A percentile compares a stretch with the other conserved stretches of the same genome.
phyloP scores from a whole-genome alignment of 805 yeast genomes.

The Schizosaccharomyces octosporus region DNA sequence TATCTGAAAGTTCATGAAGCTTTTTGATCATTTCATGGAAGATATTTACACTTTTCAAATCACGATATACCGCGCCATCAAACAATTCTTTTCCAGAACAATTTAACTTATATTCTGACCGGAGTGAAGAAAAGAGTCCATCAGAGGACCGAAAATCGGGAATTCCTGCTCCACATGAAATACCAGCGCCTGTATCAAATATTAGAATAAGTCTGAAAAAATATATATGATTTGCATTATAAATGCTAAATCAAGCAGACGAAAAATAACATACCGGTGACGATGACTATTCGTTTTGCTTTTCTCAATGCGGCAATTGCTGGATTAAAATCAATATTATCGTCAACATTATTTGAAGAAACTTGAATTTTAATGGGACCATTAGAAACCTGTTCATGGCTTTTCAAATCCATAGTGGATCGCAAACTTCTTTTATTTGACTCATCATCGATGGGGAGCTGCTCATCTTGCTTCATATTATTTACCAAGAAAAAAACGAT shows the following conservation, averaged over 20 bases:
- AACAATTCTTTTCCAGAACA: constrained; percentile 32
- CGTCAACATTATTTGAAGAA: neutral
- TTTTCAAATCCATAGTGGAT: neutral
- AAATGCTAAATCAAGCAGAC: too few relatives aligned
- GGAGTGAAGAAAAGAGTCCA: neutral
- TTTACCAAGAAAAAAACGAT: too few relatives aligned
- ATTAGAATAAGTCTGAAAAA: too few relatives aligned
- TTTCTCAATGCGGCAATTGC: neutral
- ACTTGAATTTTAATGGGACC: neutral
- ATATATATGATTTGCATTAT: too few relatives aligned
- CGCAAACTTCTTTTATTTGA: too few relatives aligned
- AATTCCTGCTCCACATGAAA: constrained; percentile 87
- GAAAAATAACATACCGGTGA: constrained; percentile 21
- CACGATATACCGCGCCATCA: constrained; percentile 60
- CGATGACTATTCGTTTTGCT: constrained; percentile 21
- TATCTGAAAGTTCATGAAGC: constrained; percentile 34
- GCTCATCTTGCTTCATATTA: too few relatives aligned
- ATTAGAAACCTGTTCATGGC: neutral
- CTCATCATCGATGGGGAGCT: too few relatives aligned
- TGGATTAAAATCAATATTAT: neutral
- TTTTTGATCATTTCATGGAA: constrained; percentile 79
- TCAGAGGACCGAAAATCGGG: constrained; percentile 20
- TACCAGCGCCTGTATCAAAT: constrained; percentile 52
- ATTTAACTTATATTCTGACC: neutral
- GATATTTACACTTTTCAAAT: constrained; percentile 35